Evolutionary conservation across 2,329 filamentous ascomycete genomes (phyloP).

Genomic region (Exutisphaerella laricina): DNA sequence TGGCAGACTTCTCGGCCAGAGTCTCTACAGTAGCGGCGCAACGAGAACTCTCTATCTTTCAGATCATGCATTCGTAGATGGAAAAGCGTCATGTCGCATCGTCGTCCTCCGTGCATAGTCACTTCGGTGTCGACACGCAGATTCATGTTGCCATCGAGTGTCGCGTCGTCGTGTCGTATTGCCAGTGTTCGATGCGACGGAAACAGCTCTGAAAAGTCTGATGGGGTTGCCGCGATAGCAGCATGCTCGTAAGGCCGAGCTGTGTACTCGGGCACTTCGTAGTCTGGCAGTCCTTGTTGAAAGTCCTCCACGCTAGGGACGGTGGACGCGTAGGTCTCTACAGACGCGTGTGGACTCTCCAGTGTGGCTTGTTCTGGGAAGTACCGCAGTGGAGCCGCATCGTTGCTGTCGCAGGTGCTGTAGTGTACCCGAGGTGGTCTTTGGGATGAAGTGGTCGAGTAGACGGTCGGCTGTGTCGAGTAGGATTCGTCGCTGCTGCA

Average conservation of each 20-base stretch:
- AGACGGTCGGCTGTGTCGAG: conserved; percentile 25
- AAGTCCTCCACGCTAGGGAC: conserved; percentile 56
- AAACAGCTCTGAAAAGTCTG: conserved; percentile 78
- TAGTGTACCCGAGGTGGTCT: conserved; percentile 26
- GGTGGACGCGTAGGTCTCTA: conserved; percentile 76
- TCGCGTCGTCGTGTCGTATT: conserved; percentile 86
- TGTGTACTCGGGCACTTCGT: conserved; percentile 55
- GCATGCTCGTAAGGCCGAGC: conserved; percentile 53
- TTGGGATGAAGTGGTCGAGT: conserved; percentile 20
- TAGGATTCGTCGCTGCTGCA: conserved; percentile 26
- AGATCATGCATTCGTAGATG: conserved; percentile 94
- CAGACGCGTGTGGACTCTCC: conserved; percentile 53
- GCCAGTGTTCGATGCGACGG: conserved; percentile 74
- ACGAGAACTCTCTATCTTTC: conserved; percentile 76
- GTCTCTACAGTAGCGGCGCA: conserved; percentile 85
- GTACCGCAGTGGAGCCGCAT: conserved; percentile 18
- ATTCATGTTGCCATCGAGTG: conserved; percentile 93
- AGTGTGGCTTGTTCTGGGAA: conserved; percentile 21
- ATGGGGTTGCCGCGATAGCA: conserved; percentile 64
- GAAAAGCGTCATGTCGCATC: conserved; percentile 66
- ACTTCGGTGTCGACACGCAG: conserved; percentile 78
- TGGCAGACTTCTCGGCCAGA: conserved; percentile 92
- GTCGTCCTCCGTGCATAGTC: conserved; percentile 50
- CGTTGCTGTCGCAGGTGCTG: conserved; percentile 23
- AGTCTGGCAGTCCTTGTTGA: conserved; percentile 44